Evolutionary conservation across 1,284 basidiomycete species (phyloP), one percentile per base, ranked within the genome.

Genomic region (Papiliotrema nemorosa): DNA sequence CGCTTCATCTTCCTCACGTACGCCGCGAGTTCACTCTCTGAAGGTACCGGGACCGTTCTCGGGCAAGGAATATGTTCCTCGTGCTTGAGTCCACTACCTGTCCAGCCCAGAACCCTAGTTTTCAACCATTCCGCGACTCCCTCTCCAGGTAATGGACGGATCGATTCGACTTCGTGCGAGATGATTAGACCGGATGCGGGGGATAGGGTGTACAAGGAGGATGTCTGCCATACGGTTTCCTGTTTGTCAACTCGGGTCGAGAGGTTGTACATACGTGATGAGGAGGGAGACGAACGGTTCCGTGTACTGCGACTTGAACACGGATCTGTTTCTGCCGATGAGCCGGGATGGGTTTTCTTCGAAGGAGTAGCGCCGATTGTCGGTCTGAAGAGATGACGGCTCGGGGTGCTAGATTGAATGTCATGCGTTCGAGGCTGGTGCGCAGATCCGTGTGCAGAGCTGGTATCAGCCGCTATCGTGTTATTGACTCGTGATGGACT

Each of bases 131-230:
- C 69, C 1, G 59, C 62, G 6, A 74, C 73, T 16, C 71, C 72
- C 55, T 76, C 74, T 50, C 73, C 70, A 0, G 75, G 75, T 24
- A 73, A 45, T 1, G 75, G 75, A 9, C 74, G 64, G 55, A 76
- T 74, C 12, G 67, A 69, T 59, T 76, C 75, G 37, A 76, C 72
- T 50, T 72, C 67, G 54, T 76, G 75, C 3, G 58, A 54, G 5
- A 59, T 56, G 47, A 76, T 74, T 10, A 71, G 62, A 22, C 72
- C 73, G 10, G 72, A 67, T 35, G 65, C 55, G 3, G 75, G 75
- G n/a, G 67, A 74, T 57, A 76, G 70, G 5, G 72, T 67, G 60
- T 75, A 76, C 16, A 76, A 55, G 3, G 71, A 73, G 5, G 68
- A 71, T 13, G 71, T 74, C 44, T 69, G 63, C 73, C 73, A 75